Evolutionary conservation across 129 eudicot species (phyloP).

Genomic region (Kitagawia praeruptora): DNA sequence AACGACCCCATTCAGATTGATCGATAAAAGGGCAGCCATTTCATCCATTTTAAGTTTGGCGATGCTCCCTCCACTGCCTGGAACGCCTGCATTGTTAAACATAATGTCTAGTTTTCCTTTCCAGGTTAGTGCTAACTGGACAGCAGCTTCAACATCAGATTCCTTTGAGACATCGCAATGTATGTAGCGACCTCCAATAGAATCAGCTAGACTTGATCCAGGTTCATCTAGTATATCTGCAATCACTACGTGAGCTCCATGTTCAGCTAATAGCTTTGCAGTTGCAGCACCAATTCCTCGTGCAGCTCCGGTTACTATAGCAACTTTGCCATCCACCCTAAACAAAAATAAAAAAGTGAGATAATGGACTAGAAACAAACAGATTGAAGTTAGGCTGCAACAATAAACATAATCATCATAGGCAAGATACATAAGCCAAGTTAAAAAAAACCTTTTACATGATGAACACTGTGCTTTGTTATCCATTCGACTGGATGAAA

Average conservation of each 20-base stretch:
- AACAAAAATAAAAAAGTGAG: not conserved
- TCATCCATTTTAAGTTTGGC: slow-evolving; percentile 49
- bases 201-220: slow-evolving; percentile 50
- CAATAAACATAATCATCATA: not conserved
- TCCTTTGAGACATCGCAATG: slow-evolving; percentile 82
- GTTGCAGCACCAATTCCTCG: slow-evolving; percentile 94
- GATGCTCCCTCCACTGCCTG: slow-evolving; percentile 69
- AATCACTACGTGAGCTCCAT: slow-evolving; percentile 73
- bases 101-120: slow-evolving; percentile 82
- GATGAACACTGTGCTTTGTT: slow-evolving; percentile 16
- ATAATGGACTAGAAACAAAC: not conserved
- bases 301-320: slow-evolving; percentile 86
- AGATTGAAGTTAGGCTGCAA: not conserved
- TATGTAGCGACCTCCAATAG: slow-evolving; percentile 56
- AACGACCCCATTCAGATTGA: slow-evolving; percentile 62
- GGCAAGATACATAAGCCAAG: not conserved
- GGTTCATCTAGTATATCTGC: slow-evolving; percentile 72
- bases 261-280: slow-evolving; percentile 43
- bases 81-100: slow-evolving; percentile 76
- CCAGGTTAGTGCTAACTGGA: slow-evolving; percentile 56
- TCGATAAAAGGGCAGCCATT: slow-evolving; percentile 23
- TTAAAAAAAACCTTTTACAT: slow-evolving; percentile 20
- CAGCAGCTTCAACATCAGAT: slow-evolving; percentile 52
- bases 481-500: slow-evolving; percentile 11
- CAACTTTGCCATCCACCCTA: slow-evolving; percentile 74